phyloP scores from a whole-genome alignment of 2,329 filamentous ascomycete species.

The Ceratocystis albifundus region DNA sequence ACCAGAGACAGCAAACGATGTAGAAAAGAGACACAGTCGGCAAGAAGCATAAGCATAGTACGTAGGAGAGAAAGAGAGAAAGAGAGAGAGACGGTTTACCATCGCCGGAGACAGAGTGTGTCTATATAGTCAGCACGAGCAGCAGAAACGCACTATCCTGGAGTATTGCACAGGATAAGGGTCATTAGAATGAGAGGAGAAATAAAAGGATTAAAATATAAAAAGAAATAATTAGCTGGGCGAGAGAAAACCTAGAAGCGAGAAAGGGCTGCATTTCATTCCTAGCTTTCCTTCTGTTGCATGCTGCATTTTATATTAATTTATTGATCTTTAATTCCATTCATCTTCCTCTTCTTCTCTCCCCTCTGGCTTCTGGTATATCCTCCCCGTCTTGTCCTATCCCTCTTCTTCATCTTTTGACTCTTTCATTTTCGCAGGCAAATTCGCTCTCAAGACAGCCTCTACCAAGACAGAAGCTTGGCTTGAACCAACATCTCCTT shows the following conservation, averaged over 20 bases:
- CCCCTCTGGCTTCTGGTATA: background rate
- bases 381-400: background rate
- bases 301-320: background rate
- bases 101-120: background rate
- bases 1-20: background rate
- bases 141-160: background rate
- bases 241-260: background rate
- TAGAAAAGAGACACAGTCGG: background rate
- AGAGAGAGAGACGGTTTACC: background rate
- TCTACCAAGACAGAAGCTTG: too few species aligned
- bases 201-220: background rate
- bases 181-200: background rate
- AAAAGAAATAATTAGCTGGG: background rate
- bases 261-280: background rate
- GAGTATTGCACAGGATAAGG: background rate
- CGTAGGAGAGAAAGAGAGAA: too few species aligned
- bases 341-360: background rate
- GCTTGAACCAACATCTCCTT: too few species aligned
- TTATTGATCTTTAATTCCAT: constrained; percentile 1
- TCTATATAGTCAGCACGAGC: background rate
- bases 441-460: too few species aligned
- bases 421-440: too few species aligned
- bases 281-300: background rate
- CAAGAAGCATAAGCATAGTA: too few species aligned
- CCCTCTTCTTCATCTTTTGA: background rate